These are phyloP conservation scores for Russula brevipes DNA, from an alignment of 768 basidiomycete species.

Conservation along the genomic window DNA sequence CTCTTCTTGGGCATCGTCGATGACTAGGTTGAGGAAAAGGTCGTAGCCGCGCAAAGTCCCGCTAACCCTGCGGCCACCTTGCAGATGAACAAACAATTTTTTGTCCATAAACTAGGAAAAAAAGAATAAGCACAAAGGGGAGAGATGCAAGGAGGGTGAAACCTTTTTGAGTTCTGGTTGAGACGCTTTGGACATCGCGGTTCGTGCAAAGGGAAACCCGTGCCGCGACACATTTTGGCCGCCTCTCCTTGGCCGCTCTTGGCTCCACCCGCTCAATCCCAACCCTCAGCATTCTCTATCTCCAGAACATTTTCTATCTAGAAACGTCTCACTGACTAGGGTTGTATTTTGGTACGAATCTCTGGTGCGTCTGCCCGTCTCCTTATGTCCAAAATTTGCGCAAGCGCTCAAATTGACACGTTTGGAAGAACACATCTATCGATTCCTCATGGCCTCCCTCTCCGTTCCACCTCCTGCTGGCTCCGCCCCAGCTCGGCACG, in stretches of 20 bases:
- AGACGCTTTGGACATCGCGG: conserved; percentile 82
- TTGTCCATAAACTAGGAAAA: conserved; percentile 92
- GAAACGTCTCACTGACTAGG: not conserved
- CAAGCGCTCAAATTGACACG: not conserved
- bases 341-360: not conserved
- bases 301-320: not conserved
- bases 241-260: conserved; percentile 10
- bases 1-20: conserved; percentile 95
- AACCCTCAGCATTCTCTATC: conserved; percentile 8
- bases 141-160: conserved; percentile 8
- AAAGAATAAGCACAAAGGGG: not conserved
- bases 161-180: conserved; percentile 99
- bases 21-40: conserved; percentile 95
- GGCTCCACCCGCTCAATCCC: not conserved
- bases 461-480: conserved; percentile 32
- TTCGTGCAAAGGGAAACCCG: not conserved
- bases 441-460: conserved; percentile 41
- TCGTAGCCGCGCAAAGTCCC: conserved; percentile 95
- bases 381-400: not conserved
- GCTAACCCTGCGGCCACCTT: conserved; percentile 93
- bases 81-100: conserved; percentile 88
- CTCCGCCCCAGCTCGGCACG: conserved; percentile 34
- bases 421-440: conserved; percentile 9
- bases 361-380: conserved; percentile 2
- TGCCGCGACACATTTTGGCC: not conserved